Evolutionary conservation across 306 rosid genomes (phyloP).

Genomic region (Macrotyloma uniflorum): DNA sequence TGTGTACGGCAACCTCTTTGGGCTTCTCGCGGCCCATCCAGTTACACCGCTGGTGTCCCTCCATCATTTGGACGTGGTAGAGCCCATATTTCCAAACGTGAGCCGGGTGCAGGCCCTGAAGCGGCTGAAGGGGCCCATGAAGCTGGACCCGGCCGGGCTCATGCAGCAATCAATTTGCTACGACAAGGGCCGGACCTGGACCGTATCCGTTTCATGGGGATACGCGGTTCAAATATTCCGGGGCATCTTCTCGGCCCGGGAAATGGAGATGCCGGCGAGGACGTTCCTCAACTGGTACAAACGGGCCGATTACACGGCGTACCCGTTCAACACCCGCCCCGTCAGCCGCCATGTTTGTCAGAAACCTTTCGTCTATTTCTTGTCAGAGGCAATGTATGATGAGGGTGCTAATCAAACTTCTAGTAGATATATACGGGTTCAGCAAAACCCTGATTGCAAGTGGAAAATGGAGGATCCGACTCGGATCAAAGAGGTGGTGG

Average conservation of each 20-base stretch:
- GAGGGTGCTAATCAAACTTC: constrained; percentile 25
- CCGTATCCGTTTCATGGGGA: constrained; percentile 76
- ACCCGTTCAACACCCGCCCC: constrained; percentile 65
- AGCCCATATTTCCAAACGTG: constrained; percentile 71
- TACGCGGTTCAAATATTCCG: constrained; percentile 73
- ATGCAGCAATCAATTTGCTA: constrained; percentile 84
- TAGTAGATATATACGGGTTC: constrained; percentile 43
- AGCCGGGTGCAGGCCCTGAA: constrained; percentile 53
- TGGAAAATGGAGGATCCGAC: constrained; percentile 69
- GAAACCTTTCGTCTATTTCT: constrained; percentile 58
- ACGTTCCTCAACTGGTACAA: constrained; percentile 72
- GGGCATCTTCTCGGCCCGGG: constrained; percentile 57
- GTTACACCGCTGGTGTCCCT: constrained; percentile 66
- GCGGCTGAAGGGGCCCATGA: constrained; percentile 50
- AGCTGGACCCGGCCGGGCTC: constrained; percentile 61
- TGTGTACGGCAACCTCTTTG: constrained; percentile 72
- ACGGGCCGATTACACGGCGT: constrained; percentile 49
- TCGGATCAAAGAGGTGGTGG: constrained; percentile 43
- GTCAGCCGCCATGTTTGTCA: constrained; percentile 52
- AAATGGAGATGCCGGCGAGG: constrained; percentile 68
- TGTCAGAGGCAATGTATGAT: constrained; percentile 23
- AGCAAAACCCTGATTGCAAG: constrained; percentile 43
- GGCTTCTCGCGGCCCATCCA: constrained; percentile 81
- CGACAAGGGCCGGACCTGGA: constrained; percentile 63
- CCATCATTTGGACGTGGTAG: constrained; percentile 74